Conservation (phyloP, 495 filamentous ascomycete genomes). For the Polyplosphaeria fusca region DNA sequence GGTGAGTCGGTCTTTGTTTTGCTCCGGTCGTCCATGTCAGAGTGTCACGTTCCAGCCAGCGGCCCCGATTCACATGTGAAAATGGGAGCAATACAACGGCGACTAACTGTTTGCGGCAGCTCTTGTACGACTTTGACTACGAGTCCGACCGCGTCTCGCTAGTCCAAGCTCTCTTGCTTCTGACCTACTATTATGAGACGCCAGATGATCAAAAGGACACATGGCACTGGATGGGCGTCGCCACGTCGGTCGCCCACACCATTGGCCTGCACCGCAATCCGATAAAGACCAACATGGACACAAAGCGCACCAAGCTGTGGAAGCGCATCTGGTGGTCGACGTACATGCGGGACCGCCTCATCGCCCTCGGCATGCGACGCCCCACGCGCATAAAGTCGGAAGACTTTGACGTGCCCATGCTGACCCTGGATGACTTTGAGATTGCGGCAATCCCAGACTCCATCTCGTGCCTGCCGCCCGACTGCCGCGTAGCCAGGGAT, state of each 20-base stretch:
- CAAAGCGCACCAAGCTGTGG: conserved; percentile 70
- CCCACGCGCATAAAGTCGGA: conserved; percentile 86
- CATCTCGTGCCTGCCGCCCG: conserved; percentile 56
- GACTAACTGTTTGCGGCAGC: conserved; percentile 37
- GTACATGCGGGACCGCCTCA: conserved; percentile 83
- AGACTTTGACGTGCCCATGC: conserved; percentile 86
- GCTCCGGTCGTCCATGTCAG: neutral
- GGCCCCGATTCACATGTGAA: conserved; percentile 13
- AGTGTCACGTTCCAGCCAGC: neutral
- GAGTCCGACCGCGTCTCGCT: conserved; percentile 76
- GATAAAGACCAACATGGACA: conserved; percentile 66
- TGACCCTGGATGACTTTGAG: conserved; percentile 79
- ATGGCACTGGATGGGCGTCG: conserved; percentile 43
- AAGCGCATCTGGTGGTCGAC: conserved; percentile 94
- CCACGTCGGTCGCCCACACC: conserved; percentile 38
- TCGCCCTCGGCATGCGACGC: conserved; percentile 85
- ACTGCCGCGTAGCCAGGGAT: conserved; percentile 65
- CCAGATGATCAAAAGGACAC: conserved; percentile 43
- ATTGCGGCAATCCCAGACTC: conserved; percentile 63
- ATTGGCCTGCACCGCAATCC: conserved; percentile 55
- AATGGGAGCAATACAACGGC: neutral
- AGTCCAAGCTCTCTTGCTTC: conserved; percentile 78
- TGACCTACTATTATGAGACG: conserved; percentile 55
- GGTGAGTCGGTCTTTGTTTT: conserved; percentile 47
- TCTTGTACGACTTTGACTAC: conserved; percentile 82